Percentiles rank a stretch among this genome's conserved stretches.
Evolutionary conservation across 805 yeast genomes (phyloP).

Genomic region (Clavispora santaluciae): DNA sequence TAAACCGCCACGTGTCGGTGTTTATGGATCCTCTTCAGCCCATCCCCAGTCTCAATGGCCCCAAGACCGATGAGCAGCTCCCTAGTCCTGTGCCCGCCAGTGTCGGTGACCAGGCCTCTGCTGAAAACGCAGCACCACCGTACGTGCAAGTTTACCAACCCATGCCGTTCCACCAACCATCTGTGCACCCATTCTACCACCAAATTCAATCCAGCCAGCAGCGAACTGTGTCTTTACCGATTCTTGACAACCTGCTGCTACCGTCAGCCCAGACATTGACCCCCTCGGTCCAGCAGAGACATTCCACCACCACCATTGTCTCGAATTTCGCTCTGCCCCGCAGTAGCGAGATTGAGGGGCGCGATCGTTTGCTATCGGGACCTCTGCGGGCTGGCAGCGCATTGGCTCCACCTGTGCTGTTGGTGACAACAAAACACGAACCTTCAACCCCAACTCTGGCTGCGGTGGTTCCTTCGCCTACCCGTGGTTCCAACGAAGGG

Average conservation of each 20-base stretch:
- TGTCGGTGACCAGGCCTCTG: not conserved
- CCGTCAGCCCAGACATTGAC: not conserved
- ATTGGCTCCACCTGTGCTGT: no score
- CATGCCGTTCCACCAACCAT: constrained; percentile 1
- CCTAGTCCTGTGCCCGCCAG: not conserved
- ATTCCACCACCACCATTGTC: not conserved
- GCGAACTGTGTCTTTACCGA: constrained; percentile 14
- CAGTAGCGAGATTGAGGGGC: not conserved
- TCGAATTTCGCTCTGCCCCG: not conserved
- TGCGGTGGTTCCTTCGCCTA: not conserved
- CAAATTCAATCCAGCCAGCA: constrained; percentile 3
- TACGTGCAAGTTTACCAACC: constrained; percentile 17
- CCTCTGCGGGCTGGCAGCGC: not conserved
- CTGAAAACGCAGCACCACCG: constrained; percentile 1
- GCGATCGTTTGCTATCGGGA: not conserved
- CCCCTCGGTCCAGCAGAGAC: not conserved
- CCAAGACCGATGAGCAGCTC: not conserved
- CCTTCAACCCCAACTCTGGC: not conserved
- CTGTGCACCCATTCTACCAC: not conserved
- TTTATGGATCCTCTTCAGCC: constrained; percentile 37
- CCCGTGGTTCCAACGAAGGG: not conserved
- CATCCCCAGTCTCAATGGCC: constrained; percentile 15
- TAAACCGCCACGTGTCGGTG: constrained; percentile 37
- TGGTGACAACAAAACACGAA: no score
- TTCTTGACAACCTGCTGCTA: constrained; percentile 9